These are phyloP conservation scores for Colletotrichum sp. DNA, from an alignment of 2,329 filamentous ascomycete genomes.

Conservation along the genomic window DNA sequence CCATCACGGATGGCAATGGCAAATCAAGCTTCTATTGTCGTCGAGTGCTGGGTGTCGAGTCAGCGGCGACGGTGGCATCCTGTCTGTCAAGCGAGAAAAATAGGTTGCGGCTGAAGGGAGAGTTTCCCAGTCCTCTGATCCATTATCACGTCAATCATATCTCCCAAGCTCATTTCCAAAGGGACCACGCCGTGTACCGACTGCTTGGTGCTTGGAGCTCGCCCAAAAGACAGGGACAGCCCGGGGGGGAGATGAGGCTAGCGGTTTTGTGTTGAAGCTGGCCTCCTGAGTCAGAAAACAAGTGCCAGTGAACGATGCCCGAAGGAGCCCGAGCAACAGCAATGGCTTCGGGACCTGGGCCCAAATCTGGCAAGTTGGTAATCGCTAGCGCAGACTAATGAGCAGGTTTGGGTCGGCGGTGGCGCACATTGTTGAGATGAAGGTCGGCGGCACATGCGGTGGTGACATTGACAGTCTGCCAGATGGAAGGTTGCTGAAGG, in stretches of 20 bases:
- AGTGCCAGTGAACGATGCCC: not conserved
- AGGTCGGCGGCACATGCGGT: not conserved
- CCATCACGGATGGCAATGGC: not conserved
- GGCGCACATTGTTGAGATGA: not conserved
- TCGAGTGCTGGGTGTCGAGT: not conserved
- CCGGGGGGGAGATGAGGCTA: not conserved
- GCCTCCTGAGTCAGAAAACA: slow-evolving; percentile 2
- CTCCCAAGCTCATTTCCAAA: not conserved
- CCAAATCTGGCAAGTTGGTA: not conserved
- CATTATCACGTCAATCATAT: not conserved
- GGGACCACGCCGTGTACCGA: not conserved
- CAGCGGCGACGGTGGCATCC: not conserved
- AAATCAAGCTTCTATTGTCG: not conserved
- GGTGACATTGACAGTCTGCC: not conserved
- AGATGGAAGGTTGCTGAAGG: slow-evolving; percentile 9
- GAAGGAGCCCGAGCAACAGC: not conserved
- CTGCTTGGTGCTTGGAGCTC: not conserved
- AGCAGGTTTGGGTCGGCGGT: not conserved
- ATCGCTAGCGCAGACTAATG: not conserved
- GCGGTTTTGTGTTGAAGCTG: slow-evolving; percentile 11
- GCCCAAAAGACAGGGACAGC: not conserved
- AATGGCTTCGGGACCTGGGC: not conserved
- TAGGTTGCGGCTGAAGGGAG: not conserved
- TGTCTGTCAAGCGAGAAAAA: not conserved
- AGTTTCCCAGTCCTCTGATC: not conserved